Conservation (phyloP, 495 filamentous ascomycete genomes). For the Jackrogersella multiformis region DNA sequence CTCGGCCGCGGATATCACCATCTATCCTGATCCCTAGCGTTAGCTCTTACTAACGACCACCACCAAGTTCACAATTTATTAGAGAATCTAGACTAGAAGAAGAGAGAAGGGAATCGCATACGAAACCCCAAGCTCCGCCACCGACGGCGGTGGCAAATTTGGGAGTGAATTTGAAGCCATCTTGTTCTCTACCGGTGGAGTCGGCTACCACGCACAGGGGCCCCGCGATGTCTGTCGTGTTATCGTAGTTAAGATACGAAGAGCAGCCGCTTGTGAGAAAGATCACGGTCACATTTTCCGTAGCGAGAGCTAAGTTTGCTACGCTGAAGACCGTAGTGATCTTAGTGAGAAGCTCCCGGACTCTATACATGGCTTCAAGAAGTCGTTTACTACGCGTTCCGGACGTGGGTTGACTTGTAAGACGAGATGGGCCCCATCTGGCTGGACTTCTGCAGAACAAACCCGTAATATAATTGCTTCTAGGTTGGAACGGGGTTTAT, state of each 20-base stretch:
- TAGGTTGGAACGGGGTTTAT: not conserved
- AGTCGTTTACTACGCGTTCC: not conserved
- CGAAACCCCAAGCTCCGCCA: slow-evolving; percentile 40
- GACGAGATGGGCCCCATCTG: not conserved
- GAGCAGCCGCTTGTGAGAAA: slow-evolving; percentile 27
- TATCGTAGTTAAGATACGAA: slow-evolving; percentile 27
- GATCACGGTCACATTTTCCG: slow-evolving; percentile 23
- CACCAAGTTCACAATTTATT: not conserved
- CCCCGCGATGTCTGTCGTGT: slow-evolving; percentile 26
- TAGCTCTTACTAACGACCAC: not conserved
- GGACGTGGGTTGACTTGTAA: not conserved
- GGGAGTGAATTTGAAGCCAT: slow-evolving; percentile 32
- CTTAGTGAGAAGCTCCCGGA: not conserved
- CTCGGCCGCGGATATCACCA: slow-evolving; percentile 28
- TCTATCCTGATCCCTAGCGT: slow-evolving; percentile 10
- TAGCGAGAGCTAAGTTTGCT: not conserved
- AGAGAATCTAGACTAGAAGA: not conserved
- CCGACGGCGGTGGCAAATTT: slow-evolving; percentile 37
- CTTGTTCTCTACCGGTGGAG: slow-evolving; percentile 23
- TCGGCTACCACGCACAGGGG: slow-evolving; percentile 23
- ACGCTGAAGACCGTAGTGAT: not conserved
- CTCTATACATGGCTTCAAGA: not conserved
- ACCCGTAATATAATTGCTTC: not conserved
- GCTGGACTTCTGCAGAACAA: not conserved
- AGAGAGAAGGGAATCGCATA: not conserved